Evolutionary conservation across 2,329 filamentous ascomycete species (phyloP).

Genomic region (Hymenoscyphus linearis): DNA sequence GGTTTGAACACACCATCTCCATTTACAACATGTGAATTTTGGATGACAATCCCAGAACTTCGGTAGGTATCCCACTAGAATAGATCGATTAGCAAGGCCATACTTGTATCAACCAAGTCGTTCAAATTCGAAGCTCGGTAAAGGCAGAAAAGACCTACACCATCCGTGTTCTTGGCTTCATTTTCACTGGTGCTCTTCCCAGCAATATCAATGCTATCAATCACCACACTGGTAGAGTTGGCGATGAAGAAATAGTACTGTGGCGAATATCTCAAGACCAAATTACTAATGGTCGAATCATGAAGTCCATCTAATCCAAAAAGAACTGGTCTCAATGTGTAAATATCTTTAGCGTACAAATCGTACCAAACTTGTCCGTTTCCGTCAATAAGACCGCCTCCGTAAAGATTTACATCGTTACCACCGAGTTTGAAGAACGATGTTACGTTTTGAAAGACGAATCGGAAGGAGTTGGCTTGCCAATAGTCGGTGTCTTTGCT

Average conservation of each 20-base stretch:
- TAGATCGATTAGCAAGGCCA: neutral
- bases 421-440: conserved; percentile 65
- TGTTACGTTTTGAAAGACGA: conserved; percentile 60
- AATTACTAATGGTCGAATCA: conserved; percentile 51
- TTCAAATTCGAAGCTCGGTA: neutral
- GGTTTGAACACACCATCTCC: conserved; percentile 43
- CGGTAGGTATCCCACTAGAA: conserved; percentile 54
- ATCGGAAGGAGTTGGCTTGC: conserved; percentile 58
- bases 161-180: conserved; percentile 60
- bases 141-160: conserved; percentile 20
- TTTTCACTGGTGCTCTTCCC: conserved; percentile 49
- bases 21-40: conserved; percentile 60
- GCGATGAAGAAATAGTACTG: conserved; percentile 60
- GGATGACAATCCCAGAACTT: conserved; percentile 56
- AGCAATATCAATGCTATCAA: conserved; percentile 56
- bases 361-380: conserved; percentile 60
- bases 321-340: conserved; percentile 54
- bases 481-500: conserved; percentile 64
- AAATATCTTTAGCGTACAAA: conserved; percentile 48
- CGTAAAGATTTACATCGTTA: conserved; percentile 62
- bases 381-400: conserved; percentile 57
- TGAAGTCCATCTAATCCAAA: conserved; percentile 53
- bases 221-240: conserved; percentile 59
- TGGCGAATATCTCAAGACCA: conserved; percentile 55
- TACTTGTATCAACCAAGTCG: too few species aligned